A percentile compares a stretch with the other conserved stretches of the same genome.
These are phyloP conservation scores for Inga leiocalycina DNA, from an alignment of 306 rosid species.

Conservation along the genomic window DNA sequence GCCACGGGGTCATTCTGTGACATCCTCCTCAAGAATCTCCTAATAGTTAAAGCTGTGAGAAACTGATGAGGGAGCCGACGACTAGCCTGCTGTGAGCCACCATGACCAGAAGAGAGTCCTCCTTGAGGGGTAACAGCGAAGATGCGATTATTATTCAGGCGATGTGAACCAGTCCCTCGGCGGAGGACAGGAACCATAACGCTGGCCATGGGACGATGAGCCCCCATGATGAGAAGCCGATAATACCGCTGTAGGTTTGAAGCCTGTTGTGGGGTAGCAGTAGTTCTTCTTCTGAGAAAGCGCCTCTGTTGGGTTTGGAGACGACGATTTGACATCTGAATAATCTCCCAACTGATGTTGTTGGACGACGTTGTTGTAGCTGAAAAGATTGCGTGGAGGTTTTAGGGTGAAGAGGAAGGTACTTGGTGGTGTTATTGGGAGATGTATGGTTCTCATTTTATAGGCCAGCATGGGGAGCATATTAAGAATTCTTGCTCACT, in stretches of 20 bases:
- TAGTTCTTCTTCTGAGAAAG: no score
- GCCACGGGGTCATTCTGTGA: background rate
- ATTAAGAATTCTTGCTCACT: background rate
- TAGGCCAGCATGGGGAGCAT: background rate
- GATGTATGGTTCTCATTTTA: background rate
- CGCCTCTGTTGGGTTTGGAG: no score
- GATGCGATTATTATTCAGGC: no score
- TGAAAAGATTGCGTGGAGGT: background rate
- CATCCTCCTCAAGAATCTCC: background rate
- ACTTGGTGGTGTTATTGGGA: background rate
- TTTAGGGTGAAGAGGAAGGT: no score
- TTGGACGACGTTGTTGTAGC: background rate
- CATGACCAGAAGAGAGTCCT: no score
- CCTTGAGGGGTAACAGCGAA: no score
- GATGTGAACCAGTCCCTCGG: background rate
- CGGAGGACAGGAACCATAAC: background rate
- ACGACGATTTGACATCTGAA: background rate
- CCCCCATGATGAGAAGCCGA: background rate
- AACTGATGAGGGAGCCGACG: no score
- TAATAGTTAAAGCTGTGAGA: background rate
- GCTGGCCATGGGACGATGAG: background rate
- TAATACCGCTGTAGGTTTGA: background rate
- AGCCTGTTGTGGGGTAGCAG: no score
- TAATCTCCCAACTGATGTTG: background rate
- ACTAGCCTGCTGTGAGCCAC: background rate